phyloP scores from a whole-genome alignment of 225 moss, liverwort and hornwort species.

The Takakia lepidozioides region DNA sequence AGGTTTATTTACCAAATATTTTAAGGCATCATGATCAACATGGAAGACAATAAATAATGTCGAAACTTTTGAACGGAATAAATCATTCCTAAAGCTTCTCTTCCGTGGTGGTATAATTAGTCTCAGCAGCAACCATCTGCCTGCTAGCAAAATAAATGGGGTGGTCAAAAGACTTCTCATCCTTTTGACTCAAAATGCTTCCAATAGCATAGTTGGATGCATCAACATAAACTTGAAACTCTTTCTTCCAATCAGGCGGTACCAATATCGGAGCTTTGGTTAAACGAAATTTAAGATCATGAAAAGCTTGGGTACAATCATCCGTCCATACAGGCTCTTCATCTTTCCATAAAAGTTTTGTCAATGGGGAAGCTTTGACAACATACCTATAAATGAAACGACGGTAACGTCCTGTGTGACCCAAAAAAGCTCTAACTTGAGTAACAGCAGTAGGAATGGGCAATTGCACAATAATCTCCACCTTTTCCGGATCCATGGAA shows the following conservation, averaged over 20 bases:
- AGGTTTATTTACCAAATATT: no score
- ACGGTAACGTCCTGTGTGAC: constrained; percentile 4
- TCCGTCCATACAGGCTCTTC: not conserved
- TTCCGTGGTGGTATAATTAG: no score
- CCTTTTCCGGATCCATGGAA: not conserved
- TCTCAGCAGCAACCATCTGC: no score
- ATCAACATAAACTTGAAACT: constrained; percentile 7
- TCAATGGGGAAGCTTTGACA: not conserved
- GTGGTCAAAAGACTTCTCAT: constrained; percentile 1
- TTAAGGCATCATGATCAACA: no score
- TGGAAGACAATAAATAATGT: no score
- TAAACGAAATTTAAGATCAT: not conserved
- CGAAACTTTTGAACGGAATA: no score
- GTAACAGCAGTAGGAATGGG: no score
- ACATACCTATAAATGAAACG: constrained; percentile 2
- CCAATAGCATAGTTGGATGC: constrained; percentile 1
- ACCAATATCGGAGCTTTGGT: not conserved
- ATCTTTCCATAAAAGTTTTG: not conserved
- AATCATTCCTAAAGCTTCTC: no score
- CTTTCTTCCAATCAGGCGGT: constrained; percentile 4
- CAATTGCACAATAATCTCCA: not conserved
- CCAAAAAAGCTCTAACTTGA: constrained; percentile 3
- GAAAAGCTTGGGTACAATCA: not conserved
- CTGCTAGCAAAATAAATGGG: no score
- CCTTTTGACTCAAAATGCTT: not conserved